A percentile compares a stretch with the other conserved stretches of the same genome.
These are phyloP conservation scores for Melastoma malabathricum DNA, from an alignment of 345 rosid genomes.

Conservation along the genomic window DNA sequence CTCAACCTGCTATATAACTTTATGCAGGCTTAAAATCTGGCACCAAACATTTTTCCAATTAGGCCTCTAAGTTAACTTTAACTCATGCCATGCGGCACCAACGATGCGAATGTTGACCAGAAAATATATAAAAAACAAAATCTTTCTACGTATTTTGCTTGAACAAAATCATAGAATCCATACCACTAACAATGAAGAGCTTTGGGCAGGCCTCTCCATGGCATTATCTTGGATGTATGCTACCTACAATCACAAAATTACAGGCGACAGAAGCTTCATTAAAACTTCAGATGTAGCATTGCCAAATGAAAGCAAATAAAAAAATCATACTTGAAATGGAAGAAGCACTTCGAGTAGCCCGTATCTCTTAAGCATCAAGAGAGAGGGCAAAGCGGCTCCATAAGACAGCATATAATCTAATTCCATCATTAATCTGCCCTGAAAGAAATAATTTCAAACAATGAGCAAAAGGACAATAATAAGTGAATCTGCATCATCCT, in stretches of 20 bases:
- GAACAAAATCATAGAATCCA: slow-evolving; percentile 6
- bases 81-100: too few relatives aligned
- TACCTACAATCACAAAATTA: slow-evolving; percentile 40
- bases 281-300: not conserved
- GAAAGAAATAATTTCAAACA: too few relatives aligned
- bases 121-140: too few relatives aligned
- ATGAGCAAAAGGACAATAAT: slow-evolving; percentile 13
- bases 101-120: too few relatives aligned
- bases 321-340: slow-evolving; percentile 60
- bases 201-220: slow-evolving; percentile 18
- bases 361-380: slow-evolving; percentile 64
- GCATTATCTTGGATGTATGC: slow-evolving; percentile 45
- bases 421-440: slow-evolving; percentile 81
- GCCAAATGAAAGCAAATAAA: slow-evolving; percentile 4
- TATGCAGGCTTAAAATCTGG: too few relatives aligned
- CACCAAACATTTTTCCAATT: too few relatives aligned
- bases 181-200: slow-evolving; percentile 68
- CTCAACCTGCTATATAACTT: too few relatives aligned
- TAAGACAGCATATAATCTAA: slow-evolving; percentile 80
- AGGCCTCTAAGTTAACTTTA: too few relatives aligned
- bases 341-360: slow-evolving; percentile 57
- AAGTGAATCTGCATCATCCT: slow-evolving; percentile 9
- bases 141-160: not conserved
- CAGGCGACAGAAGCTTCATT: slow-evolving; percentile 6
- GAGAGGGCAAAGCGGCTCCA: slow-evolving; percentile 79